Conservation (phyloP, 371 early-diverging fungal species). For the Choanephora cucurbitarum region DNA sequence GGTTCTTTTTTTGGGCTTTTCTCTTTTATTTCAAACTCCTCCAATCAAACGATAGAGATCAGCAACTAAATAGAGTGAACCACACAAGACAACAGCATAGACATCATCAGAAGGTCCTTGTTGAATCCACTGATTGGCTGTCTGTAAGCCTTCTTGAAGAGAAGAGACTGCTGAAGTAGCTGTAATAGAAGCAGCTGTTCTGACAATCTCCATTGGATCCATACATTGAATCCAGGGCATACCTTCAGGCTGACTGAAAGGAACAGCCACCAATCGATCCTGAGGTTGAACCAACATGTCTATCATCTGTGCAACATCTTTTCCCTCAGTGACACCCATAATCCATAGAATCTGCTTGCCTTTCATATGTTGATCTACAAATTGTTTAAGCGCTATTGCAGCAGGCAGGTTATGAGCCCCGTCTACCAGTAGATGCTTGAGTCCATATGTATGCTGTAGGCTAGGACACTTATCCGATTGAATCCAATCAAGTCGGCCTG, state of each 20-base stretch:
- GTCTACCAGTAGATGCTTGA: slow-evolving; percentile 66
- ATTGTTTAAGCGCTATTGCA: slow-evolving; percentile 60
- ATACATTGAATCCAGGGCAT: slow-evolving; percentile 87
- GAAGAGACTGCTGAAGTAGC: too few species aligned
- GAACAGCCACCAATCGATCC: slow-evolving; percentile 67
- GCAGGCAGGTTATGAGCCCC: slow-evolving; percentile 91
- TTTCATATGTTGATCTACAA: slow-evolving; percentile 51
- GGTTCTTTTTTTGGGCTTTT: too few species aligned
- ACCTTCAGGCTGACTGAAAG: slow-evolving; percentile 72
- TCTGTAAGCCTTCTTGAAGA: neutral
- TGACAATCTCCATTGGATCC: too few species aligned
- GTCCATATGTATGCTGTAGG: neutral
- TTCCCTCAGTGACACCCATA: slow-evolving; percentile 74
- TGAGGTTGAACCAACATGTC: slow-evolving; percentile 48
- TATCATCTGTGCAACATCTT: slow-evolving; percentile 65
- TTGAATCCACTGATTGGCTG: too few species aligned
- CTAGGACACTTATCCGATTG: neutral
- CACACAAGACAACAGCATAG: slow-evolving; percentile 72
- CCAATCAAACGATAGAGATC: slow-evolving; percentile 59
- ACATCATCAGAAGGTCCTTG: slow-evolving; percentile 9
- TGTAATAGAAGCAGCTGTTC: too few species aligned
- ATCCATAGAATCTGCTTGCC: slow-evolving; percentile 69
- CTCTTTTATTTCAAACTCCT: too few species aligned
- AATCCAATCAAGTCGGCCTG: slow-evolving; percentile 82
- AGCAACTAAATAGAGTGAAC: slow-evolving; percentile 86